Evolutionary conservation across 2,329 filamentous ascomycete genomes (phyloP).

Genomic region (Monilinia aucupariae): DNA sequence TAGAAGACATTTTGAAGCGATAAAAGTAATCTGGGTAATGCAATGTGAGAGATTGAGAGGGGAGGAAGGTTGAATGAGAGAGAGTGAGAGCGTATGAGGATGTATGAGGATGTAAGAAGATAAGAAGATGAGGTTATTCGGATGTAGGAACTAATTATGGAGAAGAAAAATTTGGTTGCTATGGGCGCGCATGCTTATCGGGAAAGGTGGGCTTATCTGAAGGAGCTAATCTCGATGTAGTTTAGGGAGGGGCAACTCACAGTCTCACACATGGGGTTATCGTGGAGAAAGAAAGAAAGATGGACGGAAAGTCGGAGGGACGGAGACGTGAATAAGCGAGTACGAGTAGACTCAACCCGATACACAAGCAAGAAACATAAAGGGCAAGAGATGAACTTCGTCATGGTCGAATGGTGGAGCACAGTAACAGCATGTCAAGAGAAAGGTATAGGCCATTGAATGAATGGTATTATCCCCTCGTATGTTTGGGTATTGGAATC

Average conservation of each 20-base stretch:
- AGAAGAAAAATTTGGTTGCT: slow-evolving; percentile 8
- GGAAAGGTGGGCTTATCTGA: not conserved
- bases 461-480: not conserved
- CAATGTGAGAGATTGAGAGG: too few species aligned
- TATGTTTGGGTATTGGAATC: not conserved
- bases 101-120: not conserved
- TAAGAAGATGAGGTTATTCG: too few species aligned
- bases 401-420: not conserved
- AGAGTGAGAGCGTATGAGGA: too few species aligned
- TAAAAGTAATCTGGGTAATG: not conserved
- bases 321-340: too few species aligned
- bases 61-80: not conserved
- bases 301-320: too few species aligned
- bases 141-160: slow-evolving; percentile 2
- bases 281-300: slow-evolving; percentile 1
- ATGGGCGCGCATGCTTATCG: slow-evolving; percentile 3
- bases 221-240: not conserved
- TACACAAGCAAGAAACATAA: not conserved
- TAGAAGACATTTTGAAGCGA: slow-evolving; percentile 3
- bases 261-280: slow-evolving; percentile 1
- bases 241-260: slow-evolving; percentile 13
- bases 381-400: not conserved
- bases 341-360: too few species aligned
- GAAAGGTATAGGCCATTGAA: not conserved
- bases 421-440: not conserved